Base-by-base conservation (phyloP, 768 basidiomycete genomes). In the Termitomyces sp. region DNA sequence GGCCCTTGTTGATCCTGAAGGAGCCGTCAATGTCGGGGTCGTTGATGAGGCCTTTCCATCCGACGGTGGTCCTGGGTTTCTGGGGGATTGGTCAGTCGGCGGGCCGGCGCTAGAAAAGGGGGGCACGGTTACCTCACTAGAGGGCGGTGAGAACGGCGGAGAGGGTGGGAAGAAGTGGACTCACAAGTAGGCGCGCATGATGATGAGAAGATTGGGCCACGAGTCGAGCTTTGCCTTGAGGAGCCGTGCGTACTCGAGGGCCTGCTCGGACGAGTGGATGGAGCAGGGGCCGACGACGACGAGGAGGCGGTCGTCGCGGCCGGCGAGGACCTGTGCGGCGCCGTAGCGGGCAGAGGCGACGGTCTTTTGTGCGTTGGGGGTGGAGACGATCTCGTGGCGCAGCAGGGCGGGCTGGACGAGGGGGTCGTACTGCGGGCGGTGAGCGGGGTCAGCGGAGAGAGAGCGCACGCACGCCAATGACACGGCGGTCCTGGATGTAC, bases 101-200 rank as follows among this genome's bases (percentile, higher is more conserved):
- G 54, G 50, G 51, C 20, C 56, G 18, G 10, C 16, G 48, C 34
- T 20, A 6, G 5, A 34, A 41, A 45, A 1, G 13, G 22, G 1
- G 7, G 13, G 15, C 29, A n/a, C n/a, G n/a, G 33, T 44, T 54
- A 75, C 67, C 73, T 77, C 73, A 62, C 74, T 78, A 60, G 42
- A 57, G 50, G 39, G 9, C 50, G 33, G 33, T 36, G n/a, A 41
- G 28, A 39, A 54, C 5, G 61, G 28, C 60, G 36, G 33, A 28
- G 58, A 22, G 41, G 51, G 54, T 46, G 55, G 53, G 29, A 26
- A 16, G 15, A 39, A 16, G 20, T n/a, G 46, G 51, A 51, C 93
- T 71, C 67, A 95, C 93, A 92, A 98, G 81, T 98, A 98, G 56
- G 92, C 87, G 42, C 97, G 84, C 97, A 99, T 99, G 71, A 98